phyloP scores from a whole-genome alignment of 768 basidiomycete species.

The Rhizopogon salebrosus region DNA sequence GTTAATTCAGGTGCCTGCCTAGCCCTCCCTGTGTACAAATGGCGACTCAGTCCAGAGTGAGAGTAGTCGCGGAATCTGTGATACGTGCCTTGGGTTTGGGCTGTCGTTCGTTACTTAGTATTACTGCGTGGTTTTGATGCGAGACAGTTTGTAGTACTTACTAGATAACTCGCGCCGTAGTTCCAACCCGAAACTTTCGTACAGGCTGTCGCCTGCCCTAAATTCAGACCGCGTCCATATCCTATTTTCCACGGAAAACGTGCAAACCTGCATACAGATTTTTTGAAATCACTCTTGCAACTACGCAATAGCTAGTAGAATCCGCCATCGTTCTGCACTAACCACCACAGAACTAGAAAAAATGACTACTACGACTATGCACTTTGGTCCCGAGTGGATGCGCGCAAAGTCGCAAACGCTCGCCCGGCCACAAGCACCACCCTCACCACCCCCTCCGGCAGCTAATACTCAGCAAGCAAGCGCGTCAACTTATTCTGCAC shows the following conservation, averaged over 20 bases:
- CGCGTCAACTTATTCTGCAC: slow-evolving; percentile 68
- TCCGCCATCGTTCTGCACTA: slow-evolving; percentile 3
- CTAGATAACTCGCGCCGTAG: too few species aligned
- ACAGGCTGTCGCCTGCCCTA: slow-evolving; percentile 28
- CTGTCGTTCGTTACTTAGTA: background rate
- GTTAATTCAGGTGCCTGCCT: slow-evolving; percentile 4
- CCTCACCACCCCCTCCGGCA: slow-evolving; percentile 52
- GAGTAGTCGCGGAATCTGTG: background rate
- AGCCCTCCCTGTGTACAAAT: slow-evolving; percentile 67
- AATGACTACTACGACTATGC: slow-evolving; percentile 67
- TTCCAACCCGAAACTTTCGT: background rate
- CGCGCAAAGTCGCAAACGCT: slow-evolving; percentile 65
- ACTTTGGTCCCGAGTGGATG: slow-evolving; percentile 94
- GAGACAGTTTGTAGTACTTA: background rate
- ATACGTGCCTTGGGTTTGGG: background rate
- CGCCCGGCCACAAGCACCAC: slow-evolving; percentile 47
- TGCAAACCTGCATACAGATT: slow-evolving; percentile 11
- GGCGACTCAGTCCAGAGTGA: slow-evolving; percentile 52
- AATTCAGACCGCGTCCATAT: slow-evolving; percentile 13
- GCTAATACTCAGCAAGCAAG: slow-evolving; percentile 42
- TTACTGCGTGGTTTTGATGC: background rate
- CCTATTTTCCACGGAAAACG: slow-evolving; percentile 22
- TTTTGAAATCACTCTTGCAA: slow-evolving; percentile 16
- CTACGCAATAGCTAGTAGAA: slow-evolving; percentile 6
- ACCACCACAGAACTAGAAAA: slow-evolving; percentile 16